Percentiles rank a stretch among this genome's conserved stretches.
Conservation (phyloP, 208 protist genomes). For the Crithidia fasciculata region DNA sequence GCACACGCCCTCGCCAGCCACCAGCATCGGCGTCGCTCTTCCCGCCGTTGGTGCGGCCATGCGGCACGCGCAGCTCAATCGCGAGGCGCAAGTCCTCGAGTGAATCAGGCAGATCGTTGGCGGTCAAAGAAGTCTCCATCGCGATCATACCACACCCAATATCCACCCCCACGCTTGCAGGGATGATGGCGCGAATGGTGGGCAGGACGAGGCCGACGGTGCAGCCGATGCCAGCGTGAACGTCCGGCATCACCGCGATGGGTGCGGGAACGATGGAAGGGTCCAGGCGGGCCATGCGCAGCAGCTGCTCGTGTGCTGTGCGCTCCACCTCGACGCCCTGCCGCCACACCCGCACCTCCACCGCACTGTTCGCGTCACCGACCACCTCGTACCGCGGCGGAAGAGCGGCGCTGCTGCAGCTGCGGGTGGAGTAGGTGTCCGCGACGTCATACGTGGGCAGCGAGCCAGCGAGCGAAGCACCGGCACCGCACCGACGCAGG, state of each 20-base stretch:
- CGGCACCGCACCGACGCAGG: too few species aligned
- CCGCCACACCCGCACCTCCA: slow-evolving; percentile 69
- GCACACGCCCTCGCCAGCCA: slow-evolving; percentile 62
- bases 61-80: slow-evolving; percentile 80
- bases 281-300: slow-evolving; percentile 54
- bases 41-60: slow-evolving; percentile 81
- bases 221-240: slow-evolving; percentile 83
- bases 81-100: slow-evolving; percentile 69
- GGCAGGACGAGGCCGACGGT: slow-evolving; percentile 90
- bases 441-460: too few species aligned
- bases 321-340: slow-evolving; percentile 68
- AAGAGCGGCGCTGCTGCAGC: too few species aligned
- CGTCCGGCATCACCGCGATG: slow-evolving; percentile 90
- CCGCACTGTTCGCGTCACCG: slow-evolving; percentile 33
- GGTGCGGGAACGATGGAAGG: slow-evolving; percentile 61
- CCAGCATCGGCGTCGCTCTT: slow-evolving; percentile 57
- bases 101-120: slow-evolving; percentile 65
- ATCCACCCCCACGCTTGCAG: slow-evolving; percentile 88
- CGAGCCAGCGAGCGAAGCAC: too few species aligned
- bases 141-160: slow-evolving; percentile 94
- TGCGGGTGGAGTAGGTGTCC: too few species aligned
- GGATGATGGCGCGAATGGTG: slow-evolving; percentile 80
- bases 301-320: slow-evolving; percentile 59
- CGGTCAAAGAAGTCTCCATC: slow-evolving; percentile 65
- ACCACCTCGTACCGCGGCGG: slow-evolving; percentile 30